phyloP scores from a whole-genome alignment of 2,329 filamentous ascomycete genomes.

The Cercospora berteroae region DNA sequence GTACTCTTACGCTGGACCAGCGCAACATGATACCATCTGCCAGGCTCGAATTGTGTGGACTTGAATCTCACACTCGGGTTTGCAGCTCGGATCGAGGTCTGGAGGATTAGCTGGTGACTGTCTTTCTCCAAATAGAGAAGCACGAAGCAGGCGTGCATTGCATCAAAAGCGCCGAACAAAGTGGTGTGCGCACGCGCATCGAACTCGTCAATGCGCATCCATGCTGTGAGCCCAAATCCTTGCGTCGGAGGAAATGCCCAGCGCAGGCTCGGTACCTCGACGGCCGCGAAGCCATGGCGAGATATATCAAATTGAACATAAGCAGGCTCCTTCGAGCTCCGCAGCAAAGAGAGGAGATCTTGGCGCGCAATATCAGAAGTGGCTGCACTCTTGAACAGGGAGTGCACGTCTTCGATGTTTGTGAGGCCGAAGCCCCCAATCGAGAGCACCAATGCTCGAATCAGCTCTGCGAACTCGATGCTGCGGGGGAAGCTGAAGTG shows the following conservation, averaged over 20 bases:
- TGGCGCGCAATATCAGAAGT: constrained; percentile 56
- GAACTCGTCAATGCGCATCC: constrained; percentile 85
- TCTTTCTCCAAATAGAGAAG: constrained; percentile 92
- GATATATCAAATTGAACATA: constrained; percentile 95
- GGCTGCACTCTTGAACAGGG: constrained; percentile 62
- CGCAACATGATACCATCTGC: constrained; percentile 89
- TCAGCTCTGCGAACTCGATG: not conserved
- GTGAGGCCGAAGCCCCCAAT: constrained; percentile 76
- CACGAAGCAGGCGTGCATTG: constrained; percentile 87
- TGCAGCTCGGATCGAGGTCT: constrained; percentile 84
- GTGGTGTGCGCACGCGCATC: constrained; percentile 86
- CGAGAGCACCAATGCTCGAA: constrained; percentile 42
- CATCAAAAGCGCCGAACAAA: constrained; percentile 91
- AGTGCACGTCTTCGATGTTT: constrained; percentile 77
- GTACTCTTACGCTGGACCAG: constrained; percentile 67
- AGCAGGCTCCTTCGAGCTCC: constrained; percentile 71
- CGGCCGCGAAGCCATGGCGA: constrained; percentile 79
- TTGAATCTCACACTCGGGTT: constrained; percentile 93
- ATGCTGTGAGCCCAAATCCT: constrained; percentile 87
- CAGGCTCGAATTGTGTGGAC: constrained; percentile 69
- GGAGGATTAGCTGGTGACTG: constrained; percentile 88
- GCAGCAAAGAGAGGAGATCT: constrained; percentile 72
- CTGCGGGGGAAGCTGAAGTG: constrained; percentile 3
- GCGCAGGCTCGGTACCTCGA: constrained; percentile 85
- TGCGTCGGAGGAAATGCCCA: constrained; percentile 76